phyloP scores from a whole-genome alignment of 2,329 filamentous ascomycete species.

The Elsinoe batatas region DNA sequence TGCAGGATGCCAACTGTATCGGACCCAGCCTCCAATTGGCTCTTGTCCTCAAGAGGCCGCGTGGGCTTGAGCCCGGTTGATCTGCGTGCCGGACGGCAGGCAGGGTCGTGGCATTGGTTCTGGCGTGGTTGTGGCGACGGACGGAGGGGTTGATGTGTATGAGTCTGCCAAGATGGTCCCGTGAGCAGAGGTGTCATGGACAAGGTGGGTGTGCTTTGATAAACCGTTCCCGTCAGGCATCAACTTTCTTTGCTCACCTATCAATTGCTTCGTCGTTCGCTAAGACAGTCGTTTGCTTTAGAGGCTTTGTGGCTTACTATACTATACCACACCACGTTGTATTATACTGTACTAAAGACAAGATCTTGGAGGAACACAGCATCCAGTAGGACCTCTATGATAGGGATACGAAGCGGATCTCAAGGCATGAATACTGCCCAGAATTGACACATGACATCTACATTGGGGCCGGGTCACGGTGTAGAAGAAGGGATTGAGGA shows the following conservation, averaged over 20 bases:
- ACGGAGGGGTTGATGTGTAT: neutral
- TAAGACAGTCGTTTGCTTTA: neutral
- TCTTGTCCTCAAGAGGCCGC: too few relatives aligned
- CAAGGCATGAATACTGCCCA: neutral
- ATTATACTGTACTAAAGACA: neutral
- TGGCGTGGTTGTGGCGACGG: neutral
- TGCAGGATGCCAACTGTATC: too few relatives aligned
- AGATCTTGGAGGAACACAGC: neutral
- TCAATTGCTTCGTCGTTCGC: neutral
- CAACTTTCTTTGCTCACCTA: neutral
- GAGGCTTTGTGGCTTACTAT: neutral
- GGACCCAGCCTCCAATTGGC: too few relatives aligned
- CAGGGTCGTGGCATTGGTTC: neutral
- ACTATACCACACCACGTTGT: neutral
- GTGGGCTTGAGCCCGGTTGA: neutral
- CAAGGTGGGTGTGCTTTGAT: neutral
- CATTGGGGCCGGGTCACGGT: neutral
- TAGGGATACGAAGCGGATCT: neutral
- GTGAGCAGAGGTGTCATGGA: neutral
- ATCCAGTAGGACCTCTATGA: neutral
- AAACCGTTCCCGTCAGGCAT: slow-evolving; percentile 4
- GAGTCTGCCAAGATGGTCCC: neutral
- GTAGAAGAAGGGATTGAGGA: slow-evolving; percentile 7
- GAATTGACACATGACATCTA: slow-evolving; percentile 5
- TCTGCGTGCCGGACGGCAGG: neutral